Conservation (phyloP, 768 basidiomycete species). For the Coprinopsis marcescibilis region DNA sequence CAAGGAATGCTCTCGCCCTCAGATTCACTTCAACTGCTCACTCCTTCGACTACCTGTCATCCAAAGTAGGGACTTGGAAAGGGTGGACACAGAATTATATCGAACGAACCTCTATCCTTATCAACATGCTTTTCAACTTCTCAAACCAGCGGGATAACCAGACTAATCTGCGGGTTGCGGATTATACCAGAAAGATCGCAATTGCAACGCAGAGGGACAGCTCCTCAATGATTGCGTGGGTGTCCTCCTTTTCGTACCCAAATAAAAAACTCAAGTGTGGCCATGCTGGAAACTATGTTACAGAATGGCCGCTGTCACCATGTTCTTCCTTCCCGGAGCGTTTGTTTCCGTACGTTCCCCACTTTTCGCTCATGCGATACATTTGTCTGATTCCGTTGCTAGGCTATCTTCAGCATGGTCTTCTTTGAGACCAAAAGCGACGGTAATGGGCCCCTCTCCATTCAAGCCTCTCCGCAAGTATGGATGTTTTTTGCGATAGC, state of each 20-base stretch:
- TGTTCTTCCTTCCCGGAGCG: constrained; percentile 22
- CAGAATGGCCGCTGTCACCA: constrained; percentile 23
- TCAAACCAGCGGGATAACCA: constrained; percentile 16
- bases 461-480: constrained; percentile 12
- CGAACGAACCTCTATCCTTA: constrained; percentile 17
- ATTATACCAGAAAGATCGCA: constrained; percentile 17
- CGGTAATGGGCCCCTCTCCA: not conserved
- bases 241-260: not conserved
- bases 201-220: constrained; percentile 19
- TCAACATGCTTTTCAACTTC: constrained; percentile 19
- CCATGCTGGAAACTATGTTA: too few relatives aligned
- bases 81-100: constrained; percentile 17
- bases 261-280: too few relatives aligned
- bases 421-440: constrained; percentile 16
- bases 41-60: too few relatives aligned
- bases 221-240: constrained; percentile 23
- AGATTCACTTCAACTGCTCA: too few relatives aligned
- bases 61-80: constrained; percentile 9
- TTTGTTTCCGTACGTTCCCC: constrained; percentile 18
- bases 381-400: not conserved
- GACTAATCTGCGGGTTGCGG: constrained; percentile 16
- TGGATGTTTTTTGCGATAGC: constrained; percentile 19
- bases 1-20: too few relatives aligned
- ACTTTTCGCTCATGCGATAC: too few relatives aligned
- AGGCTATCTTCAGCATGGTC: constrained; percentile 23